Evolutionary conservation across 2,329 filamentous ascomycete genomes (phyloP).

Genomic region (Penicillium sp.): DNA sequence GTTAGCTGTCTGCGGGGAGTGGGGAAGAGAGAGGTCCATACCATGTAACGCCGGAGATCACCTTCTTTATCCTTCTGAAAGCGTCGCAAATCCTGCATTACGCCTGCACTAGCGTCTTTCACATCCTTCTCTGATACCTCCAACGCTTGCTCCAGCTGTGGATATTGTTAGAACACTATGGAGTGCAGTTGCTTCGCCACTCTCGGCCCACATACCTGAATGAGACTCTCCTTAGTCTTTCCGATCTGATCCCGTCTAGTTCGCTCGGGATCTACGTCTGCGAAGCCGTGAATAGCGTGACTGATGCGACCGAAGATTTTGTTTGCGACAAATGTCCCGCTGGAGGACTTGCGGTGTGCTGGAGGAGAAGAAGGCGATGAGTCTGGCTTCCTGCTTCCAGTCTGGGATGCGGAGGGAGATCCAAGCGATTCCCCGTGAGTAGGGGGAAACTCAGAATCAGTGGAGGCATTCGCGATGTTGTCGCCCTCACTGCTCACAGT

Average conservation of each 20-base stretch:
- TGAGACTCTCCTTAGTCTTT: constrained; percentile 87
- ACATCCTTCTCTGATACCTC: constrained; percentile 88
- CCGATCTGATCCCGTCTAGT: constrained; percentile 91
- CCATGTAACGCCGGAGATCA: constrained; percentile 92
- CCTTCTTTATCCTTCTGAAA: constrained; percentile 97
- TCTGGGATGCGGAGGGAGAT: constrained; percentile 71
- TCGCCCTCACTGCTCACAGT: constrained; percentile 53
- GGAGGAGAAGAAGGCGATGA: constrained; percentile 33
- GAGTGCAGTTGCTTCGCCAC: neutral
- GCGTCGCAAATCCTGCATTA: constrained; percentile 83
- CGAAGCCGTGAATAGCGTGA: constrained; percentile 93
- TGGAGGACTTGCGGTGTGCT: constrained; percentile 75
- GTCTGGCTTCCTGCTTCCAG: constrained; percentile 49
- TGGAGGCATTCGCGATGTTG: constrained; percentile 70
- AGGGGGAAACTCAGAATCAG: constrained; percentile 92
- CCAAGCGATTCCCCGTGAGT: constrained; percentile 73
- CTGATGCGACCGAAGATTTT: constrained; percentile 93
- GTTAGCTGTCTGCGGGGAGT: neutral
- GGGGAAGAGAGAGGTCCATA: constrained; percentile 39
- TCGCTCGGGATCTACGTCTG: constrained; percentile 91
- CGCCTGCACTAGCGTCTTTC: constrained; percentile 84
- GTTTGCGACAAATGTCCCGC: constrained; percentile 87
- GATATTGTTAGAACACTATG: neutral
- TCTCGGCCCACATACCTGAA: constrained; percentile 45
- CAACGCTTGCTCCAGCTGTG: constrained; percentile 85